These are phyloP conservation scores for Xylaria sp. DNA, from an alignment of 2,329 filamentous ascomycete species.

Conservation along the genomic window DNA sequence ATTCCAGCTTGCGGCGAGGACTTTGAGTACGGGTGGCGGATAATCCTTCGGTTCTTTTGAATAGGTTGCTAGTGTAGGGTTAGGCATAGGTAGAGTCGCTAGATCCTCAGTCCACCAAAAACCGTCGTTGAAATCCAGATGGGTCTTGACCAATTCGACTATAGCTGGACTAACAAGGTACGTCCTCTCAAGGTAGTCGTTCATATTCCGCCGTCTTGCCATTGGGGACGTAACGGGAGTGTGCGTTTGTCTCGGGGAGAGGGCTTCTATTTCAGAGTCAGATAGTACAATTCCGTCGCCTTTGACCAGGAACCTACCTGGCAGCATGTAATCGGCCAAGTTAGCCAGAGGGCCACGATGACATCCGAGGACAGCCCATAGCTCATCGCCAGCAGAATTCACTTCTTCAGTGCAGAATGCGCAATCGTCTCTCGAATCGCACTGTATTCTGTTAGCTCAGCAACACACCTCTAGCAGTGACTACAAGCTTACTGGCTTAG, in stretches of 20 bases:
- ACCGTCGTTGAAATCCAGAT: slow-evolving; percentile 65
- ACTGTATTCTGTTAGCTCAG: slow-evolving; percentile 54
- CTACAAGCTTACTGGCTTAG: slow-evolving; percentile 57
- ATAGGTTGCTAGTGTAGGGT: slow-evolving; percentile 54
- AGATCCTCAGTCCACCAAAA: slow-evolving; percentile 70
- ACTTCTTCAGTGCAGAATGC: slow-evolving; percentile 57
- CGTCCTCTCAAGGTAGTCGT: slow-evolving; percentile 61
- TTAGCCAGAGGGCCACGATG: slow-evolving; percentile 60
- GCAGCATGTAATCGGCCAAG: slow-evolving; percentile 62
- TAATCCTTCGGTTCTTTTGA: slow-evolving; percentile 54
- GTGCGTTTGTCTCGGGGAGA: slow-evolving; percentile 61
- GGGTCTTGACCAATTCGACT: slow-evolving; percentile 55
- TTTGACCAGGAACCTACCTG: slow-evolving; percentile 54
- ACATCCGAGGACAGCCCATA: slow-evolving; percentile 64
- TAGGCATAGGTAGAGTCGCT: slow-evolving; percentile 54
- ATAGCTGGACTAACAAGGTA: slow-evolving; percentile 58
- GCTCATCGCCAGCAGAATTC: slow-evolving; percentile 54
- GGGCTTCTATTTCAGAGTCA: slow-evolving; percentile 53
- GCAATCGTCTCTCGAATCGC: slow-evolving; percentile 63
- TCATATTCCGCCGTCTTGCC: slow-evolving; percentile 61
- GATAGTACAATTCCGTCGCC: slow-evolving; percentile 27
- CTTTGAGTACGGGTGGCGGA: slow-evolving; percentile 61
- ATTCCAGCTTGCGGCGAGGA: slow-evolving; percentile 65
- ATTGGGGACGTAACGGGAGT: slow-evolving; percentile 64
- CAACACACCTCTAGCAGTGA: background rate